A percentile compares a stretch with the other conserved stretches of the same genome.
phyloP scores from a whole-genome alignment of 176 grass and related monocot species.

The Canna indica region DNA sequence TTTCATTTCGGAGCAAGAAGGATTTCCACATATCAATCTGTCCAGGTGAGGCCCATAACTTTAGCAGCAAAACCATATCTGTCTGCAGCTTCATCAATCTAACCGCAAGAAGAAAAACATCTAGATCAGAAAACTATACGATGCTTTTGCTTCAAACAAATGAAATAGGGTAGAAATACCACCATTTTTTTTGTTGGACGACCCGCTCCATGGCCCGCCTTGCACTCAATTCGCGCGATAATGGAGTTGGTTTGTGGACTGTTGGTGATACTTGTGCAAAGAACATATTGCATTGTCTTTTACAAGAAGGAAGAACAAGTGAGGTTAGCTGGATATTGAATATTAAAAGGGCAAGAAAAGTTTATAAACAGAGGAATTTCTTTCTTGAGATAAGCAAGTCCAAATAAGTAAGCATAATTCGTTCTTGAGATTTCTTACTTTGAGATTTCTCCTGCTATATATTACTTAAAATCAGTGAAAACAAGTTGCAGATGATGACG shows the following conservation, averaged over 20 bases:
- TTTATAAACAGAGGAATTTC: background rate
- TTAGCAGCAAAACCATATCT: background rate
- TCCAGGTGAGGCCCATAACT: background rate
- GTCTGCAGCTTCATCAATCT: background rate
- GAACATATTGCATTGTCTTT: slow-evolving; percentile 64
- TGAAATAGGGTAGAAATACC: background rate
- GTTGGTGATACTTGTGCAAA: slow-evolving; percentile 44
- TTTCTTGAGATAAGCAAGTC: background rate
- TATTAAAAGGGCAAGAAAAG: background rate
- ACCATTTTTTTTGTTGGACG: slow-evolving; percentile 83
- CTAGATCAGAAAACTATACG: background rate
- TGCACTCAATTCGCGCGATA: slow-evolving; percentile 70
- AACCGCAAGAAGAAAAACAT: background rate
- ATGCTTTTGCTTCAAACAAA: background rate
- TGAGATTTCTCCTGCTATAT: no score
- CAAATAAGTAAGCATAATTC: no score
- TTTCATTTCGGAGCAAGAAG: no score
- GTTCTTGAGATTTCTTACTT: no score
- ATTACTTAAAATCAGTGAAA: no score
- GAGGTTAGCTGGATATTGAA: background rate
- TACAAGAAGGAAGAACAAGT: background rate
- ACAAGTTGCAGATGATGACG: no score
- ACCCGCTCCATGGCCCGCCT: slow-evolving; percentile 80
- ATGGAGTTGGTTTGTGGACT: slow-evolving; percentile 63
- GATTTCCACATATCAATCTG: background rate